Percentiles rank a stretch among this genome's conserved stretches.
Evolutionary conservation across 805 yeast genomes (phyloP).

Genomic region (Saturnispora quitensis): DNA sequence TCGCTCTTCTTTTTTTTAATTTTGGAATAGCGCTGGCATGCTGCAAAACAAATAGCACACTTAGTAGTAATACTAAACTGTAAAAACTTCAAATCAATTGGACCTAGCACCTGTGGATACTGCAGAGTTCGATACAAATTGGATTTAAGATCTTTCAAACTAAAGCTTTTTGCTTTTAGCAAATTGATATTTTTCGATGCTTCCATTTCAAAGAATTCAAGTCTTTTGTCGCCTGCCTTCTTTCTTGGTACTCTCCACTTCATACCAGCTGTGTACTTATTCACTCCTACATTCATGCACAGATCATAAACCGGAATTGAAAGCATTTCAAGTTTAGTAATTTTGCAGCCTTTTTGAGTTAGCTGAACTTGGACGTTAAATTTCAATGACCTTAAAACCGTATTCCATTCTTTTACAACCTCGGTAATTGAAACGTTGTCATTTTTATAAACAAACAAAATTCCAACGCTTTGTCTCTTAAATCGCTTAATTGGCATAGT

Average conservation of each 20-base stretch:
- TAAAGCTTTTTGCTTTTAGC: not conserved
- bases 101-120: not conserved
- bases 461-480: not conserved
- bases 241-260: conserved; percentile 5
- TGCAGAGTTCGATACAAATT: not conserved
- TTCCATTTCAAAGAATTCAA: not conserved
- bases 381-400: not conserved
- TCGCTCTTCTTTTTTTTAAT: not conserved
- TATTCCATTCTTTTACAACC: not conserved
- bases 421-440: not conserved
- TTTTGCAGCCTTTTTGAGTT: not conserved
- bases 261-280: not conserved
- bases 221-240: not conserved
- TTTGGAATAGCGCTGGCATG: not conserved
- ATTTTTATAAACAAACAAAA: conserved; percentile 3
- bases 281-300: not conserved
- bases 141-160: not conserved
- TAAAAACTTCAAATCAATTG: not conserved
- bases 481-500: not conserved
- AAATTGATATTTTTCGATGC: not conserved
- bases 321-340: conserved; percentile 1
- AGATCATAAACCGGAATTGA: not conserved
- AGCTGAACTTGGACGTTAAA: conserved; percentile 1
- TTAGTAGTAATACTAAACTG: not conserved
- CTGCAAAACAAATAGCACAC: not conserved